A percentile compares a stretch with the other conserved stretches of the same genome.
phyloP scores from a whole-genome alignment of 768 basidiomycete genomes.

The Multifurca ochricompacta region DNA sequence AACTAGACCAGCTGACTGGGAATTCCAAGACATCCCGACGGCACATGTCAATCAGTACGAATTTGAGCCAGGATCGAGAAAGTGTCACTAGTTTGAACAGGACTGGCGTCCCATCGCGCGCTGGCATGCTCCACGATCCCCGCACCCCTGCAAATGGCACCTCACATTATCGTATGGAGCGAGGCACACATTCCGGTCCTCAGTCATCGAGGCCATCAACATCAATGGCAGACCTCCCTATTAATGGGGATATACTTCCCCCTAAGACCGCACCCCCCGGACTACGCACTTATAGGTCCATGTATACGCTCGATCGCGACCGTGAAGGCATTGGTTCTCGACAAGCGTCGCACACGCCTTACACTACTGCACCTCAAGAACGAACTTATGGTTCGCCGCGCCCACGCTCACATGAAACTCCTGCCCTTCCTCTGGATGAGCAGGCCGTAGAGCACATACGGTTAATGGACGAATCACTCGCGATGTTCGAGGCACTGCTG shows the following conservation, averaged over 20 bases:
- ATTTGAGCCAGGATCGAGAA: not conserved
- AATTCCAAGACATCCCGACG: not conserved
- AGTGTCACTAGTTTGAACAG: conserved; percentile 1
- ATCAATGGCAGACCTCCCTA: conserved; percentile 29
- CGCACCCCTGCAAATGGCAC: conserved; percentile 21
- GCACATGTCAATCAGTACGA: not conserved
- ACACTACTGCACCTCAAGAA: conserved; percentile 13
- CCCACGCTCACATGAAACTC: conserved; percentile 5
- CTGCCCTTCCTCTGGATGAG: conserved; percentile 14
- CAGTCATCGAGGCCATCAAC: conserved; percentile 25
- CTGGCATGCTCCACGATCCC: conserved; percentile 7
- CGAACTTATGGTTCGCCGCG: conserved; percentile 21
- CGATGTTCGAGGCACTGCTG: conserved; percentile 62
- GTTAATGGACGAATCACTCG: conserved; percentile 62
- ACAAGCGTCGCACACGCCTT: conserved; percentile 11
- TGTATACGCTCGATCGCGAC: conserved; percentile 30
- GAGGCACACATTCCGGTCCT: conserved; percentile 16
- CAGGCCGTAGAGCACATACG: conserved; percentile 47
- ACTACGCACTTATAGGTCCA: conserved; percentile 36
- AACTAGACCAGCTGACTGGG: not conserved
- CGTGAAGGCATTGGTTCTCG: conserved; percentile 17
- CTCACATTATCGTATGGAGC: conserved; percentile 6
- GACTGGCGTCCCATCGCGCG: conserved; percentile 4
- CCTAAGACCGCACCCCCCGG: conserved; percentile 34
- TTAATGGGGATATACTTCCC: conserved; percentile 24